A percentile compares a stretch with the other conserved stretches of the same genome.
phyloP scores from a whole-genome alignment of 768 basidiomycete genomes.

The Termitomyces bulborhizus region DNA sequence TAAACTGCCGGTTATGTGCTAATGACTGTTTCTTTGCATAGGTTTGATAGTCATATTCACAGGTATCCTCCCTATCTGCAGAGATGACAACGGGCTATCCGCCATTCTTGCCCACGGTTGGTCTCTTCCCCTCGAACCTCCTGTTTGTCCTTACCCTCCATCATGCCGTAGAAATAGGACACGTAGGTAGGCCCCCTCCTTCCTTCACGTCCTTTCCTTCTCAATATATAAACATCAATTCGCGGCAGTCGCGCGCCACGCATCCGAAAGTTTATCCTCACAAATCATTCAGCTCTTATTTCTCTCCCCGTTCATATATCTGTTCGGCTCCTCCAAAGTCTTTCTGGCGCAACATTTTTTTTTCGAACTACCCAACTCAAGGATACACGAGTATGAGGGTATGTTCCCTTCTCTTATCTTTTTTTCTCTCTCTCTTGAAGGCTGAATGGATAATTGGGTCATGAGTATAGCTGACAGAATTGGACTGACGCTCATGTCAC shows the following conservation, averaged over 20 bases:
- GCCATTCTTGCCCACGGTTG: conserved; percentile 81
- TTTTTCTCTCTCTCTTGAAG: neutral
- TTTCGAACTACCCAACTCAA: conserved; percentile 75
- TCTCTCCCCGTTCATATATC: conserved; percentile 32
- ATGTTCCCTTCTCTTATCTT: neutral
- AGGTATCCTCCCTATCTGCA: conserved; percentile 75
- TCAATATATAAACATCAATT: neutral
- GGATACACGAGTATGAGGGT: conserved; percentile 82
- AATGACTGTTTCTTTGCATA: conserved; percentile 10
- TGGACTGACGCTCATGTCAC: conserved; percentile 72
- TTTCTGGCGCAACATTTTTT: conserved; percentile 36
- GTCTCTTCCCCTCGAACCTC: conserved; percentile 12
- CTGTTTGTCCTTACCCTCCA: neutral
- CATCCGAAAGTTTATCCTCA: conserved; percentile 52
- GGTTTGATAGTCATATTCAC: conserved; percentile 85
- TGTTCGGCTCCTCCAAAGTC: conserved; percentile 32
- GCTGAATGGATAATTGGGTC: neutral
- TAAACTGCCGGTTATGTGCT: neutral
- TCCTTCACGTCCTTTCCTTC: too few species aligned
- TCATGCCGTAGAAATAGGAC: conserved; percentile 65
- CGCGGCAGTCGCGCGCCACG: conserved; percentile 30
- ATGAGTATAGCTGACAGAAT: conserved; percentile 70
- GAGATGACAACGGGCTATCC: conserved; percentile 77
- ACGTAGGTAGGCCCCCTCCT: conserved; percentile 41
- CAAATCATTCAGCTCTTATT: conserved; percentile 33